phyloP scores from a whole-genome alignment of 257 asterid species.

The Primulina eburnea region DNA sequence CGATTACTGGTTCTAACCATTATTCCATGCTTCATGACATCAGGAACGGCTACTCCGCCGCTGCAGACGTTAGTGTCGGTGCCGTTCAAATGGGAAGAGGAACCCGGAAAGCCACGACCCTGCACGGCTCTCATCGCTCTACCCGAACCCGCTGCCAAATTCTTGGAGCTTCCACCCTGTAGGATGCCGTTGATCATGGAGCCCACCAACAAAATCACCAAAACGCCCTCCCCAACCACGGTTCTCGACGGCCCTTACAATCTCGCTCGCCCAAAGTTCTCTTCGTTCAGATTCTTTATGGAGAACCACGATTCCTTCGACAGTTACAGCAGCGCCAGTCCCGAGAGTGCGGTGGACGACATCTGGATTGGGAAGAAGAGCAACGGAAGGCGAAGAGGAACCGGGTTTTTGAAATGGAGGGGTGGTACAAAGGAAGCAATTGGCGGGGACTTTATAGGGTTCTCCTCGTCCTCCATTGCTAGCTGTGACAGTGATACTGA shows the following conservation, averaged over 20 bases:
- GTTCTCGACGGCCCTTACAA: constrained; percentile 63
- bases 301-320: constrained; percentile 43
- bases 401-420: constrained; percentile 27
- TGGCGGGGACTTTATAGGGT: constrained; percentile 39
- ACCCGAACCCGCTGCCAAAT: constrained; percentile 32
- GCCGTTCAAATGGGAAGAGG: constrained; percentile 81
- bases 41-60: constrained; percentile 57
- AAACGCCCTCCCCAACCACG: constrained; percentile 56
- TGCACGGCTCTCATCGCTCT: constrained; percentile 29
- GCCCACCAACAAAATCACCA: constrained; percentile 25
- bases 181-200: constrained; percentile 27
- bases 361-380: constrained; percentile 29
- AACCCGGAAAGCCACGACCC: constrained; percentile 78
- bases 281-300: constrained; percentile 49
- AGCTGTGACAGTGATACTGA: background rate
- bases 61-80: constrained; percentile 49
- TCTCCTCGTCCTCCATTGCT: constrained; percentile 36
- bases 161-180: constrained; percentile 66
- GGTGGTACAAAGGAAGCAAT: constrained; percentile 22
- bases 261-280: constrained; percentile 39
- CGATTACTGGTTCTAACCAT: background rate
- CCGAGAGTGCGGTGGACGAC: constrained; percentile 31
- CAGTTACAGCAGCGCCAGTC: constrained; percentile 27
- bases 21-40: background rate
- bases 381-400: constrained; percentile 12